Evolutionary conservation across 2,329 filamentous ascomycete species (phyloP).

Genomic region (Alternaria angustiovoidea): DNA sequence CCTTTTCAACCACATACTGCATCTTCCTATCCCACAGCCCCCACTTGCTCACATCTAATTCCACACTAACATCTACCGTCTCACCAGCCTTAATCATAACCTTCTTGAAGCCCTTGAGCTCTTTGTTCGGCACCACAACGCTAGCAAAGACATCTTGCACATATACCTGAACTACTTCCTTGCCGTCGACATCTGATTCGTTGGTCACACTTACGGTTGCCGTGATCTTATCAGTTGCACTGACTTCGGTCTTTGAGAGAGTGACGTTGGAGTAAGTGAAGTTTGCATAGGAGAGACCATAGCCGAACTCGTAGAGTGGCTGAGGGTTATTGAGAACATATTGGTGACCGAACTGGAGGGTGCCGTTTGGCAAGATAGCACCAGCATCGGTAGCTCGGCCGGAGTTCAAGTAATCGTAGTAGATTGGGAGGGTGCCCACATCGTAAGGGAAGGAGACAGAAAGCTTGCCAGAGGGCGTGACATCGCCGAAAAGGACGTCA

Average conservation of each 20-base stretch:
- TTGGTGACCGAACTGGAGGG: conserved; percentile 68
- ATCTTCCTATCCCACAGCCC: conserved; percentile 67
- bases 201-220: conserved; percentile 71
- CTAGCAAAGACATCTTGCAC: conserved; percentile 68
- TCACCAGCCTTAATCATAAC: conserved; percentile 67
- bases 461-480: conserved; percentile 72
- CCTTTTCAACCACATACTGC: conserved; percentile 77
- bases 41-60: conserved; percentile 60
- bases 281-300: conserved; percentile 70
- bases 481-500: conserved; percentile 67
- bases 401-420: conserved; percentile 77
- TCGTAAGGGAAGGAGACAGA: conserved; percentile 72
- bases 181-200: conserved; percentile 62
- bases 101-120: conserved; percentile 74
- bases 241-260: conserved; percentile 60
- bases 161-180: conserved; percentile 74
- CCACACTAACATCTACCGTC: conserved; percentile 63
- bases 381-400: conserved; percentile 65
- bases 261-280: conserved; percentile 67
- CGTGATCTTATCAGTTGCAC: conserved; percentile 63
- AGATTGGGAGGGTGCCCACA: conserved; percentile 72
- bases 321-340: conserved; percentile 69
- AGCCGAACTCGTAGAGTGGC: conserved; percentile 72
- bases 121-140: conserved; percentile 70
- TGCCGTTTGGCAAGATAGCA: conserved; percentile 63